phyloP scores from a whole-genome alignment of 495 filamentous ascomycete genomes.

The Paragyromitra xinjiangensis region DNA sequence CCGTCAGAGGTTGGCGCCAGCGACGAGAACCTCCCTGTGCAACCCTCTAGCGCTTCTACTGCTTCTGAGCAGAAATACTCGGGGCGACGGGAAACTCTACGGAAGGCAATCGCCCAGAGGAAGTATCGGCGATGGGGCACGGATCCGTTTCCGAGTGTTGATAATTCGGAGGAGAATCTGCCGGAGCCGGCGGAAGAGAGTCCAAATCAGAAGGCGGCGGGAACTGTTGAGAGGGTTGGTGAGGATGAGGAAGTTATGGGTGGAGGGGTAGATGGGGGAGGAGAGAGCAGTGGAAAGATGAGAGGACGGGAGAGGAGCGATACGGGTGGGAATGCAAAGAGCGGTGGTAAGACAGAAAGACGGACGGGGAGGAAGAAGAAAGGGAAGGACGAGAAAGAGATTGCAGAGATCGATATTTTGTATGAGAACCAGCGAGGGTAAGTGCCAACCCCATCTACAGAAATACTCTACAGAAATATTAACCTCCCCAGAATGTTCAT shows the following conservation, averaged over 20 bases:
- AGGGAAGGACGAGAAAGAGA: slow-evolving; percentile 59
- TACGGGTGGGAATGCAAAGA: slow-evolving; percentile 55
- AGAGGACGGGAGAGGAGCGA: slow-evolving; percentile 32
- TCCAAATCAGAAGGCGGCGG: slow-evolving; percentile 48
- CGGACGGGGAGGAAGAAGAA: slow-evolving; percentile 28
- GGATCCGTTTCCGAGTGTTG: slow-evolving; percentile 25
- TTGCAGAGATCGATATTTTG: slow-evolving; percentile 78
- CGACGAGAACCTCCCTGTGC: slow-evolving; percentile 26
- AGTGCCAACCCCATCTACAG: neutral
- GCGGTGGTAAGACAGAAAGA: slow-evolving; percentile 24
- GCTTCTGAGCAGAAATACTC: slow-evolving; percentile 6
- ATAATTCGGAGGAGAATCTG: slow-evolving; percentile 29
- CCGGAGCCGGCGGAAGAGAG: slow-evolving; percentile 1
- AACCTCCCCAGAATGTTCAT: slow-evolving; percentile 67
- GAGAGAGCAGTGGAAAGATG: neutral
- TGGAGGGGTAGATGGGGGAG: slow-evolving; percentile 12
- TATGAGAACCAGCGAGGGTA: slow-evolving; percentile 91
- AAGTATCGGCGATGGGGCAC: slow-evolving; percentile 50
- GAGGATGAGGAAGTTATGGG: slow-evolving; percentile 34
- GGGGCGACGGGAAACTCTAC: slow-evolving; percentile 47
- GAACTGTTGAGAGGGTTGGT: slow-evolving; percentile 38
- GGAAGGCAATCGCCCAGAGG: slow-evolving; percentile 55
- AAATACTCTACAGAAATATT: neutral
- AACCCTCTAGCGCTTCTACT: slow-evolving; percentile 30
- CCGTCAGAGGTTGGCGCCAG: slow-evolving; percentile 11